These are phyloP conservation scores for Gillenia trifoliata DNA, from an alignment of 306 rosid genomes.

Conservation along the genomic window DNA sequence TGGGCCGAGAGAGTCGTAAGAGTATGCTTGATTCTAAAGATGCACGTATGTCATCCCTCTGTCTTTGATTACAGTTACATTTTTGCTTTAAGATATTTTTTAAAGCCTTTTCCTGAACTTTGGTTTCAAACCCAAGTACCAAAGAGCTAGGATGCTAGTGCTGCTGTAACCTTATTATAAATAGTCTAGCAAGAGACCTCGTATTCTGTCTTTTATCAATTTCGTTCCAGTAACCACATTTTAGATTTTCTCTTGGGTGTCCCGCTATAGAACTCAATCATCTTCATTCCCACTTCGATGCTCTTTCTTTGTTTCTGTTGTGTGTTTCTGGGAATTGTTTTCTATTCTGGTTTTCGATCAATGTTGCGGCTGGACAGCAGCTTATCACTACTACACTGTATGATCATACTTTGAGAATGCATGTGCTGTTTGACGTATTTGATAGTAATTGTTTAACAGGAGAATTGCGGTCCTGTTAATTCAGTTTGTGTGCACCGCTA, in stretches of 20 bases:
- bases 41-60: constrained; percentile 47
- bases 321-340: too few species aligned
- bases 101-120: background rate
- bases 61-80: constrained; percentile 4
- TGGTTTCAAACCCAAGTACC: background rate
- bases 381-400: too few species aligned
- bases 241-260: too few species aligned
- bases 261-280: too few species aligned
- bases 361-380: too few species aligned
- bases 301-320: too few species aligned
- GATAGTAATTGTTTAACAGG: background rate
- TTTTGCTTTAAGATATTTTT: background rate
- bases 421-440: background rate
- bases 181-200: too few species aligned
- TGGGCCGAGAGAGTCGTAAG: constrained; percentile 63
- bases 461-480: background rate
- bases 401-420: background rate
- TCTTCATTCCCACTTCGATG: too few species aligned
- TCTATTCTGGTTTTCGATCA: too few species aligned
- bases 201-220: too few species aligned
- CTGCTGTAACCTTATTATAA: too few species aligned
- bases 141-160: background rate
- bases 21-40: constrained; percentile 37
- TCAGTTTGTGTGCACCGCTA: background rate
- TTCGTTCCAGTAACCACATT: too few species aligned